phyloP scores from a whole-genome alignment of 805 yeast genomes.

The Candida montana region DNA sequence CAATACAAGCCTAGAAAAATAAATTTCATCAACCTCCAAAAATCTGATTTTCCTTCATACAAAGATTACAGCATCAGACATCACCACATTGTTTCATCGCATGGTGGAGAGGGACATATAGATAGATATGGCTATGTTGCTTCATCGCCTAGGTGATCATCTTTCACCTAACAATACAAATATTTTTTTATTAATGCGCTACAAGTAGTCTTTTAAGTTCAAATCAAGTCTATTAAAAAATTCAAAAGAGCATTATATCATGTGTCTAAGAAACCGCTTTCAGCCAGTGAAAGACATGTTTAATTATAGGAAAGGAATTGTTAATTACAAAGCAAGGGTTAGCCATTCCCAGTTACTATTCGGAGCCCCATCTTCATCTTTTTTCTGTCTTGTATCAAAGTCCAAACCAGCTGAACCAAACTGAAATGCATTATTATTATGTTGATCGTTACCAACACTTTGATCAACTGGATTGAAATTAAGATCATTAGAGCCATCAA shows the following conservation, averaged over 20 bases:
- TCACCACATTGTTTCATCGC: constrained; percentile 21
- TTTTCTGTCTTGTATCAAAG: constrained; percentile 1
- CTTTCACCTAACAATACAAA: background rate
- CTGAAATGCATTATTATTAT: constrained; percentile 5
- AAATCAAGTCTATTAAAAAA: background rate
- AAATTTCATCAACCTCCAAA: background rate
- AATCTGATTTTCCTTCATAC: constrained; percentile 4
- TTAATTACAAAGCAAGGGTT: constrained; percentile 20
- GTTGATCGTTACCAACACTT: background rate
- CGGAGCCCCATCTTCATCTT: constrained; percentile 12
- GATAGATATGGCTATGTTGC: constrained; percentile 30
- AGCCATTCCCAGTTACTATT: constrained; percentile 28
- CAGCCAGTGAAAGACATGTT: constrained; percentile 2
- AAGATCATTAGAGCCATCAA: constrained; percentile 5
- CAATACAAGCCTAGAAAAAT: background rate
- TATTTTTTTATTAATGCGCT: background rate
- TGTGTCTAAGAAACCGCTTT: no score
- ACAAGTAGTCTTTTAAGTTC: background rate
- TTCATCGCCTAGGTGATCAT: constrained; percentile 14
- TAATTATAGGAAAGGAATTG: background rate
- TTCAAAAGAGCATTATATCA: no score
- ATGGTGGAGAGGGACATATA: constrained; percentile 22
- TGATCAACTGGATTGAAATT: background rate
- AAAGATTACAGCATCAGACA: constrained; percentile 16
- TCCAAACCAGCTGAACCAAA: constrained; percentile 9